Evolutionary conservation across 257 asterid genomes (phyloP).

Genomic region (Verbena officinalis): DNA sequence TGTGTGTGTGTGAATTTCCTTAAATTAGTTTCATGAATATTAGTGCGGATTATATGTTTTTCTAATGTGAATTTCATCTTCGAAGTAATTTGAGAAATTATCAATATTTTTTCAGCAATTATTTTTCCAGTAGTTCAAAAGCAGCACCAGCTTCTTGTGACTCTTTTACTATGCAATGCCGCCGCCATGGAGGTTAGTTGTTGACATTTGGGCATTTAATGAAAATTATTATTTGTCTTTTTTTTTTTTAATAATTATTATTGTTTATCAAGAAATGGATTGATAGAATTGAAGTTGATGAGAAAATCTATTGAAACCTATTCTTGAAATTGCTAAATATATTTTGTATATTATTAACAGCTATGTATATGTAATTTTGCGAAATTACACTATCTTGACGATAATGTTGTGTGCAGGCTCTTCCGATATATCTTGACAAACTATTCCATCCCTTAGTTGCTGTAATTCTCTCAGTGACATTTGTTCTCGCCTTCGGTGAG

Average conservation of each 20-base stretch:
- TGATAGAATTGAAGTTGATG: too few relatives aligned
- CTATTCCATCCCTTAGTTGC: constrained; percentile 91
- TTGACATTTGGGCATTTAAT: not conserved
- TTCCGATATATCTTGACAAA: constrained; percentile 89
- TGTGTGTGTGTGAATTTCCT: not conserved
- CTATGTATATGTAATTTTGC: not conserved
- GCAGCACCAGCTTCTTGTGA: constrained; percentile 99
- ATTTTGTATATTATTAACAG: too few relatives aligned
- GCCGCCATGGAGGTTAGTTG: constrained; percentile 92
- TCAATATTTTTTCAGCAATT: constrained; percentile 49
- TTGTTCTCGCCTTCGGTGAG: constrained; percentile 97
- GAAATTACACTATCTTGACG: not conserved
- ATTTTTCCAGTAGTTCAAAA: constrained; percentile 92
- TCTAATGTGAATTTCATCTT: not conserved
- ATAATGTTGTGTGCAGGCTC: constrained; percentile 63
- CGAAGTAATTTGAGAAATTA: constrained; percentile 18
- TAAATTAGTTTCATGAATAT: not conserved
- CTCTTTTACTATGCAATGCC: constrained; percentile 87
- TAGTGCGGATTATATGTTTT: not conserved
- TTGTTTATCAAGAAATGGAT: too few relatives aligned
- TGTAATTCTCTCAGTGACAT: constrained; percentile 92
- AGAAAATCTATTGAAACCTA: too few relatives aligned
- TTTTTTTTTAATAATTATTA: not conserved
- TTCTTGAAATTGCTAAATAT: too few relatives aligned
- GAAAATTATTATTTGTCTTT: not conserved